Conservation (phyloP, 257 asterid species). For the Paraleonurus japonicus region DNA sequence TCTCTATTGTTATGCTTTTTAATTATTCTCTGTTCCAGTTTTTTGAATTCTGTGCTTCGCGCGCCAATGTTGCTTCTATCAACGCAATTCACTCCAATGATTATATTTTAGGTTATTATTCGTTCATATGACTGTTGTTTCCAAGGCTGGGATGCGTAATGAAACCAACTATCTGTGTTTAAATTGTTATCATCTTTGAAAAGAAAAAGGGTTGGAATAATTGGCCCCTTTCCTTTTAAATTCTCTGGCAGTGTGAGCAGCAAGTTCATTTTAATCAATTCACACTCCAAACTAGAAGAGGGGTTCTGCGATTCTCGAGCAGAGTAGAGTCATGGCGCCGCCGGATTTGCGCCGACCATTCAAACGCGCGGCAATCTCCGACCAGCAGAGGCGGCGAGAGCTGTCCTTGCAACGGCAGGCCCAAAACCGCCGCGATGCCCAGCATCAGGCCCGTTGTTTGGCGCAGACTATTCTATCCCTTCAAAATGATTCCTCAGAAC, state of each 20-base stretch:
- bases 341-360: conserved; percentile 81
- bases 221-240: neutral
- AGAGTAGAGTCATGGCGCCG: conserved; percentile 53
- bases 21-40: too few species aligned
- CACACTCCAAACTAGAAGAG: neutral
- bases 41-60: too few species aligned
- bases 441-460: conserved; percentile 78
- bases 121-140: neutral
- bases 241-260: neutral
- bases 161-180: neutral
- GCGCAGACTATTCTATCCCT: conserved; percentile 69
- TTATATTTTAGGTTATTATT: neutral
- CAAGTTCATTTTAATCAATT: neutral
- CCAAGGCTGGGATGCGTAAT: neutral
- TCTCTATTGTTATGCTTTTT: too few species aligned
- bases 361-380: conserved; percentile 84
- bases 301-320: neutral
- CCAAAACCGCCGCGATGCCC: conserved; percentile 81
- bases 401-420: conserved; percentile 76
- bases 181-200: neutral
- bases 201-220: neutral
- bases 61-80: neutral
- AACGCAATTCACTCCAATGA: too few species aligned
- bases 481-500: conserved; percentile 39
- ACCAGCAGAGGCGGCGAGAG: conserved; percentile 89